phyloP scores from a whole-genome alignment of 106 monocot genomes.

The Platanthera zijinensis region DNA sequence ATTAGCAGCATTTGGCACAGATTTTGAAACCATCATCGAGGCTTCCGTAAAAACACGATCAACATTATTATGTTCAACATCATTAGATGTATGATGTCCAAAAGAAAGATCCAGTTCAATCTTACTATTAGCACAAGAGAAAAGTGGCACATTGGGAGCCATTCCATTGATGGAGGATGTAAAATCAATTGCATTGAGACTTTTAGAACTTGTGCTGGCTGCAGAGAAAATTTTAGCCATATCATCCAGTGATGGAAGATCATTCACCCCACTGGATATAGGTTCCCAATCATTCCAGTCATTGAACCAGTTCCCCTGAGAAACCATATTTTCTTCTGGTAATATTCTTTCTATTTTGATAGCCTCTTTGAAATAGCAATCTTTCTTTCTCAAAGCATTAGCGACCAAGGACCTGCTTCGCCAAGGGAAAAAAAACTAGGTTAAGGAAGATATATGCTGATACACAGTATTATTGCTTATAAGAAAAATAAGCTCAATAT shows the following conservation, averaged over 20 bases:
- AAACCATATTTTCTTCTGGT: slow-evolving; percentile 26
- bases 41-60: slow-evolving; percentile 1
- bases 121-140: slow-evolving; percentile 2
- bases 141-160: slow-evolving; percentile 11
- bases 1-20: slow-evolving; percentile 1
- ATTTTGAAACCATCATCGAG: background rate
- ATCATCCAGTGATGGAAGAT: slow-evolving; percentile 58
- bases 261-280: slow-evolving; percentile 70
- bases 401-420: slow-evolving; percentile 44
- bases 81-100: slow-evolving; percentile 4
- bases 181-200: slow-evolving; percentile 26
- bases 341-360: slow-evolving; percentile 66
- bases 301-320: slow-evolving; percentile 24
- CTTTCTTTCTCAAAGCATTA: slow-evolving; percentile 67
- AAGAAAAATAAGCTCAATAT: slow-evolving; percentile 5
- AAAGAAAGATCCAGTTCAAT: background rate
- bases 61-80: slow-evolving; percentile 7
- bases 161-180: slow-evolving; percentile 14
- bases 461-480: background rate
- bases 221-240: slow-evolving; percentile 38
- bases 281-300: slow-evolving; percentile 82
- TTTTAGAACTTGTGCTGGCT: slow-evolving; percentile 13
- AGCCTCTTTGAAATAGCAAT: slow-evolving; percentile 58
- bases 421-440: background rate
- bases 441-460: background rate